These are phyloP conservation scores for Macadamia integrifolia DNA, from an alignment of 164 flowering plant genomes.

Conservation along the genomic window DNA sequence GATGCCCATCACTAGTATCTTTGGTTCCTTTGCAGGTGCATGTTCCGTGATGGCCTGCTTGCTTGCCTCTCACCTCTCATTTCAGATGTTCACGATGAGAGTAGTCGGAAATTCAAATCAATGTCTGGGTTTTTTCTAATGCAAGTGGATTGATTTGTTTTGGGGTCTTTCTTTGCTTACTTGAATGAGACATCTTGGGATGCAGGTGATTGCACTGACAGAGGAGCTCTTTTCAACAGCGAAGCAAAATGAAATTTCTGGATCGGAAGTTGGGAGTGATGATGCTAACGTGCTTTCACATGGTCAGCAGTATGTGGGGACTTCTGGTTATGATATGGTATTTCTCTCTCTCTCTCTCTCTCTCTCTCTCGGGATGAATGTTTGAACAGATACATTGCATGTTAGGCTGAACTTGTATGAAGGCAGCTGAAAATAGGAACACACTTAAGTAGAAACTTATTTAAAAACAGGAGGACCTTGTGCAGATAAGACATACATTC, in stretches of 20 bases:
- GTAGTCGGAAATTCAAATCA: constrained; percentile 46
- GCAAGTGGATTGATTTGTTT: constrained; percentile 8
- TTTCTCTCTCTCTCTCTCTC: neutral
- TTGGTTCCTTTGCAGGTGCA: constrained; percentile 92
- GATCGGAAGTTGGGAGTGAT: constrained; percentile 28
- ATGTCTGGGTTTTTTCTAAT: constrained; percentile 11
- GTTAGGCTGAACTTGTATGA: neutral
- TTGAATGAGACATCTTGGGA: constrained; percentile 13
- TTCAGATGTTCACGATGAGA: constrained; percentile 68
- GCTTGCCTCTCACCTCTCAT: constrained; percentile 51
- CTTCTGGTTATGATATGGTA: constrained; percentile 34
- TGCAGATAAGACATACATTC: too few relatives aligned
- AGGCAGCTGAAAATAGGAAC: too few relatives aligned
- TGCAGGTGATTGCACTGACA: constrained; percentile 89
- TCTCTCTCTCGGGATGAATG: neutral
- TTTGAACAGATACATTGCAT: neutral
- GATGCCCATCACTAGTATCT: constrained; percentile 78
- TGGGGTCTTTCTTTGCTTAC: constrained; percentile 8
- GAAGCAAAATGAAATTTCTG: constrained; percentile 57
- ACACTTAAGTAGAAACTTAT: too few relatives aligned
- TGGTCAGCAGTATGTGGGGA: constrained; percentile 24
- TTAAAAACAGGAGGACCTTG: too few relatives aligned
- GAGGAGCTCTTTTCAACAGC: constrained; percentile 92
- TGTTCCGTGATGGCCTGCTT: constrained; percentile 61
- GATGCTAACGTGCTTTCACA: constrained; percentile 29